These are phyloP conservation scores for Phaeosphaeria sp. DNA, from an alignment of 2,329 filamentous ascomycete species.

Conservation along the genomic window DNA sequence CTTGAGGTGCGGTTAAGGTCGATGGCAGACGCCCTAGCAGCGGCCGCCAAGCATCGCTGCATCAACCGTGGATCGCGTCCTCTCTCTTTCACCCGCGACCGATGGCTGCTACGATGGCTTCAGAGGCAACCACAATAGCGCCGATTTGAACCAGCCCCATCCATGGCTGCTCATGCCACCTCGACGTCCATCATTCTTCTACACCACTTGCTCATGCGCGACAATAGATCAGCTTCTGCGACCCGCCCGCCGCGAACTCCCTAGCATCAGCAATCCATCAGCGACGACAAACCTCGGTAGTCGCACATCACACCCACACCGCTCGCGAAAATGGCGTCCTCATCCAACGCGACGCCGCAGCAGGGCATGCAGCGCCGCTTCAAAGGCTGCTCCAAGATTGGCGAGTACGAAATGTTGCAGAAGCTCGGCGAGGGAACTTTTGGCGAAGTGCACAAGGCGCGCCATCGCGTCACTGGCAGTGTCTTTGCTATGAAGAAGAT, in stretches of 20 bases:
- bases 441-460: slow-evolving; percentile 92
- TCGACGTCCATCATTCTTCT: slow-evolving; percentile 11
- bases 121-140: slow-evolving; percentile 23
- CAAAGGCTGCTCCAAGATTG: slow-evolving; percentile 81
- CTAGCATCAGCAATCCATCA: slow-evolving; percentile 15
- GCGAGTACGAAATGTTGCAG: slow-evolving; percentile 77
- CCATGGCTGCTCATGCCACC: slow-evolving; percentile 30
- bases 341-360: slow-evolving; percentile 51
- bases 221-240: slow-evolving; percentile 7
- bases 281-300: slow-evolving; percentile 1
- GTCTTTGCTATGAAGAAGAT: slow-evolving; percentile 96
- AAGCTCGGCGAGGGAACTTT: slow-evolving; percentile 97
- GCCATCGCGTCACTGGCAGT: slow-evolving; percentile 74
- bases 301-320: neutral
- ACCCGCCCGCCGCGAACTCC: slow-evolving; percentile 19
- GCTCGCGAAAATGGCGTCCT: slow-evolving; percentile 24
- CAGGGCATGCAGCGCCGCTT: slow-evolving; percentile 66
- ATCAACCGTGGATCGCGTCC: slow-evolving; percentile 24
- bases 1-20: slow-evolving; percentile 34
- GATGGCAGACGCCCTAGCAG: slow-evolving; percentile 22
- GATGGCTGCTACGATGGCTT: slow-evolving; percentile 5
- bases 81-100: slow-evolving; percentile 19
- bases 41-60: slow-evolving; percentile 23
- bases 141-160: slow-evolving; percentile 11
- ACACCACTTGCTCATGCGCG: slow-evolving; percentile 17